phyloP scores from a whole-genome alignment of 164 flowering plant genomes.

The Cinnamomum micranthum region DNA sequence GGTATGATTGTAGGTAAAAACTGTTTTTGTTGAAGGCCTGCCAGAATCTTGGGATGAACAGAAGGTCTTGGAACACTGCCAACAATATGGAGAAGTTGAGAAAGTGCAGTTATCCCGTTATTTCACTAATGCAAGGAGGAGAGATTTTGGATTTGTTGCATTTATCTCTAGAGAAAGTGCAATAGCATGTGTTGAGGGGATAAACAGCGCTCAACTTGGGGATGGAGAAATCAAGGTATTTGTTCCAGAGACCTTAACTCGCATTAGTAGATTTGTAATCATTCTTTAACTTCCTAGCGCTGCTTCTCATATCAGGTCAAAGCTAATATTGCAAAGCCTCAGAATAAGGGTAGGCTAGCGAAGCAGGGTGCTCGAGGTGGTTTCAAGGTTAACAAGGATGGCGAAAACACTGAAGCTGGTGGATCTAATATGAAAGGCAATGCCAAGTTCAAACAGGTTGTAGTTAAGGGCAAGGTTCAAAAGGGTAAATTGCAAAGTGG shows the following conservation, averaged over 20 bases:
- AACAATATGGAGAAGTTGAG: conserved; percentile 39
- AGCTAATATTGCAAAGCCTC: conserved; percentile 41
- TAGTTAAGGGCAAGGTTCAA: conserved; percentile 22
- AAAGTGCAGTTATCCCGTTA: conserved; percentile 33
- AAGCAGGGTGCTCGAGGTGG: conserved; percentile 36
- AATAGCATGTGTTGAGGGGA: conserved; percentile 37
- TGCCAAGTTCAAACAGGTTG: conserved; percentile 15
- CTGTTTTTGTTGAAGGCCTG: conserved; percentile 36
- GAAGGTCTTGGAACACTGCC: conserved; percentile 29
- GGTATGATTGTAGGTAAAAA: conserved; percentile 29
- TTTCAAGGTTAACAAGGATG: conserved; percentile 26
- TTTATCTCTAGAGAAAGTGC: conserved; percentile 41
- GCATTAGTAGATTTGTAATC: background rate
- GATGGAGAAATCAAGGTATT: conserved; percentile 34
- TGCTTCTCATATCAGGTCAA: conserved; percentile 25
- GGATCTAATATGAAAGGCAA: conserved; percentile 19
- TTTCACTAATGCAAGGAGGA: conserved; percentile 21
- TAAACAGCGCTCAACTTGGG: conserved; percentile 27
- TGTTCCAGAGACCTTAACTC: background rate
- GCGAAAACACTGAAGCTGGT: conserved; percentile 12
- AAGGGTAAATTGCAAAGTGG: conserved; percentile 13
- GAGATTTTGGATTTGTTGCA: conserved; percentile 39
- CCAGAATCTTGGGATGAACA: conserved; percentile 40
- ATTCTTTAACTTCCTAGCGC: background rate
- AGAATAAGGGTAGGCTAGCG: conserved; percentile 29